Evolutionary conservation across 345 rosid genomes (phyloP), one percentile per base, ranked within the genome.

Genomic region (Diplotaxis tenuifolia): DNA sequence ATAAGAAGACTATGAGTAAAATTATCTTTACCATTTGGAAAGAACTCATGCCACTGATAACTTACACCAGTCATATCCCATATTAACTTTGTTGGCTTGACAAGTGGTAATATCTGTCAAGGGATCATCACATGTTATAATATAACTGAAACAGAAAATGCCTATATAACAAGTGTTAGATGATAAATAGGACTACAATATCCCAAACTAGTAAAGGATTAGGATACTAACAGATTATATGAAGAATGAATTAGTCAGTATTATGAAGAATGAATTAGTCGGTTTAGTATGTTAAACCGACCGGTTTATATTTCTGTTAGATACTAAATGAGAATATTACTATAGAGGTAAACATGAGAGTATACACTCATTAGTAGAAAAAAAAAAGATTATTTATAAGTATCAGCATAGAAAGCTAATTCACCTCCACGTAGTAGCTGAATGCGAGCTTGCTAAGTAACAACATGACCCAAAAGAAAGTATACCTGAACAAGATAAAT

Each of bases 341-440:
- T 56, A n/a, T n/a, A 64, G 31, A 0, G 11, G 52, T 65, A 73
- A 62, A 53, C 49, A 60, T 31, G 58, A 38, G 60, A 29, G 20
- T 65, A 62, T 21, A 58, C 53, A 67, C 7, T 55, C 45, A 68
- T 49, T 52, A 54, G 76, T 53, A 69, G 42, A 74, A 63, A 18
- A 55, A 63, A n/a, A 54, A 63, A 68, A 38, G 4, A 47, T 47
- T 67, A 50, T 42, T 32, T 42, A 56, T 8, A 56, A 63, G 34
- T 31, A 56, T 68, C n/a, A 68, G 78, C 67, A 56, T 11, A 78
- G 14, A 34, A 47, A 45, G 72, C 20, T 68, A 25, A 71, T 45
- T 68, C 73, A 92, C 98, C 99, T 95, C 98, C 79, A 95, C 92
- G 76, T 90, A 95, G 81, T 89, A 95, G 91, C 99, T 95, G 85